phyloP scores from a whole-genome alignment of 441 rosid genomes.

The Brassica hybrid region DNA sequence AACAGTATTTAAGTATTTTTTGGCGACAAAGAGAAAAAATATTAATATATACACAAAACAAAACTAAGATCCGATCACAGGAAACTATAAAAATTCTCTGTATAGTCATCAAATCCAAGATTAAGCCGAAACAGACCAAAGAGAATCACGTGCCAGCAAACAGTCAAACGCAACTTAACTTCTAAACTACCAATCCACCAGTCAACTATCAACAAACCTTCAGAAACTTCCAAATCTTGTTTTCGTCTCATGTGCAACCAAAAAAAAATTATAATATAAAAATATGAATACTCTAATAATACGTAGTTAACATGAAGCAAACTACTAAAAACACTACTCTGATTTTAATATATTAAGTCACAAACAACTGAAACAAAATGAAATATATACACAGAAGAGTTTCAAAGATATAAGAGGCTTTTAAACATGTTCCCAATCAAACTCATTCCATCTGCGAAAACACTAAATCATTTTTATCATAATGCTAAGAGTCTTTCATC shows the following conservation, averaged over 20 bases:
- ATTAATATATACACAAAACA: neutral
- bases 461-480: no score
- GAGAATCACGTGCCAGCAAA: constrained; percentile 30
- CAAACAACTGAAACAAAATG: neutral
- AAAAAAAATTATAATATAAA: neutral
- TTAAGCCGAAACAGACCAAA: constrained; percentile 25
- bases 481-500: neutral
- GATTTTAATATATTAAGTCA: neutral
- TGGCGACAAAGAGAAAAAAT: neutral
- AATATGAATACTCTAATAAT: neutral
- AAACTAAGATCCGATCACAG: constrained; percentile 39
- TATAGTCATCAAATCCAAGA: constrained; percentile 11
- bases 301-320: constrained; percentile 1
- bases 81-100: constrained; percentile 21
- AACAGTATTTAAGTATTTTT: neutral
- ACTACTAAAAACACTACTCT: constrained; percentile 4
- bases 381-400: neutral
- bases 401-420: neutral
- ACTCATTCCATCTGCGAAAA: neutral
- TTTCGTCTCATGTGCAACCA: neutral
- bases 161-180: neutral
- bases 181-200: constrained; percentile 11
- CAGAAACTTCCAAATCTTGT: constrained; percentile 19
- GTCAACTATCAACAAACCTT: constrained; percentile 25
- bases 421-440: neutral